A percentile compares a stretch with the other conserved stretches of the same genome.
These are phyloP conservation scores for Voacanga thouarsii DNA, from an alignment of 257 asterid species.

Conservation along the genomic window DNA sequence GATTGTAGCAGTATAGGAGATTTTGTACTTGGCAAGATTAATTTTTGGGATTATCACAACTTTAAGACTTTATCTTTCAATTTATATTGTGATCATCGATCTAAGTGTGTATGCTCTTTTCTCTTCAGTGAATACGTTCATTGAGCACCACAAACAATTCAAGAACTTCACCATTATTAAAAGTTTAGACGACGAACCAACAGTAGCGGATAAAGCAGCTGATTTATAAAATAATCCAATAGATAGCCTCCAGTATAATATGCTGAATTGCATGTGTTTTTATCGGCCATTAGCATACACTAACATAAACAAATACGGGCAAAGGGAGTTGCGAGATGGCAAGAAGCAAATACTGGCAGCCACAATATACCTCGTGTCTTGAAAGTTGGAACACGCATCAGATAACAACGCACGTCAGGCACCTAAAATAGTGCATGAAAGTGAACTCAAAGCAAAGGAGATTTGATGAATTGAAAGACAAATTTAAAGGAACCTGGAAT, in stretches of 20 bases:
- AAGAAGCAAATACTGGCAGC: too few relatives aligned
- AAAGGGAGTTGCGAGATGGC: too few relatives aligned
- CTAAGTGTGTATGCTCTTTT: background rate
- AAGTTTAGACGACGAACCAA: background rate
- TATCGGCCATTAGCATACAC: background rate
- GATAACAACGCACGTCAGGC: too few relatives aligned
- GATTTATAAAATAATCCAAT: background rate
- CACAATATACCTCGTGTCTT: too few relatives aligned
- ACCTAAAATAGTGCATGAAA: background rate
- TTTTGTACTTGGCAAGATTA: background rate
- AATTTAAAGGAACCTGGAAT: background rate
- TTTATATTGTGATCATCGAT: too few relatives aligned
- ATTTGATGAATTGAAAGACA: background rate
- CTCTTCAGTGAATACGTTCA: background rate
- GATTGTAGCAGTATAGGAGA: background rate
- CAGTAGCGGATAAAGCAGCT: background rate
- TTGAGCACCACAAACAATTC: background rate
- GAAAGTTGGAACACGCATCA: background rate
- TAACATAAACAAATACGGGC: background rate
- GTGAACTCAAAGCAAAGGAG: background rate
- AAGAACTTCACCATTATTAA: background rate
- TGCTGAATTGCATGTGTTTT: background rate
- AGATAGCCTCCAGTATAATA: background rate
- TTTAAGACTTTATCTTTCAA: too few relatives aligned
- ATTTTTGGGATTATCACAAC: background rate